Evolutionary conservation across 2,329 filamentous ascomycete genomes (phyloP).

Genomic region (Monilinia vaccinii-corymbosi): DNA sequence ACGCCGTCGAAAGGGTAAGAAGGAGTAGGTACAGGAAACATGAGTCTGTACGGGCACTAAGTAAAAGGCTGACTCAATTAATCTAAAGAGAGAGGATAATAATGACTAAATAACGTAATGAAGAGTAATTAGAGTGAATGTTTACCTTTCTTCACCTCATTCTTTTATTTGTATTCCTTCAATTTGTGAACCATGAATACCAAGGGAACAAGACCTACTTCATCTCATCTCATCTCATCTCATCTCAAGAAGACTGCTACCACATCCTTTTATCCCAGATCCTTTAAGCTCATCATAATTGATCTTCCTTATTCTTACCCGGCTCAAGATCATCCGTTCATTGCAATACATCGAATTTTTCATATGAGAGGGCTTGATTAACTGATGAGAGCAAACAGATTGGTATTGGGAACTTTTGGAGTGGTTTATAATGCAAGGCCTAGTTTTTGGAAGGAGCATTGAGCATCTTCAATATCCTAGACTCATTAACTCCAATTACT

Average conservation of each 20-base stretch:
- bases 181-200: not conserved
- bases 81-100: too few species aligned
- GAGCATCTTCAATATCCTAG: slow-evolving; percentile 78
- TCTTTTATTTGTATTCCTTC: not conserved
- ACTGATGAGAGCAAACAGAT: not conserved
- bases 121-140: too few species aligned
- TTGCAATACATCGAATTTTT: not conserved
- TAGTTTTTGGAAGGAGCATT: slow-evolving; percentile 40
- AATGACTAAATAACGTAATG: too few species aligned
- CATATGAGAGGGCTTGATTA: not conserved
- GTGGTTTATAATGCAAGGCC: not conserved
- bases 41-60: too few species aligned
- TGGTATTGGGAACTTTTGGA: slow-evolving; percentile 4
- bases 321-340: not conserved
- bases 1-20: too few species aligned
- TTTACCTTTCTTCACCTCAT: too few species aligned
- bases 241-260: not conserved
- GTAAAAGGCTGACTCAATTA: too few species aligned
- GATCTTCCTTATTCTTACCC: not conserved
- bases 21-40: too few species aligned
- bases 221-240: not conserved
- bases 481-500: slow-evolving; percentile 69
- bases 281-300: not conserved
- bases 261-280: not conserved
- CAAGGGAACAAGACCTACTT: not conserved